Base-by-base conservation (phyloP, 495 filamentous ascomycete genomes). In the Aspergillus leporis region DNA sequence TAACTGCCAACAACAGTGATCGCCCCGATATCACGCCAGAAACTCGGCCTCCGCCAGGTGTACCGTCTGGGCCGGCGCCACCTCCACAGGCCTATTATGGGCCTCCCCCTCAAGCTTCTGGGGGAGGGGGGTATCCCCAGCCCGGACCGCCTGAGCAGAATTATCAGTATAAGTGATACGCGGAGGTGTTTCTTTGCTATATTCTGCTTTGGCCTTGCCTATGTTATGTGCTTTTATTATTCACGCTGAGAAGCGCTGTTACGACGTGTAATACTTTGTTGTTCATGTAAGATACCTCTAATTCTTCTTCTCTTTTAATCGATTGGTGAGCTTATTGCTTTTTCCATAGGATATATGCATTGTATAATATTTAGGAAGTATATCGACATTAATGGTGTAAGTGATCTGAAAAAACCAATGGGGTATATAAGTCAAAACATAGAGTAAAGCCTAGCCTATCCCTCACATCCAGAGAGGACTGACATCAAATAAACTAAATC, bases 1-100 rank as follows among this genome's bases (percentile, higher is more conserved):
- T 47, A 60, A 62, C 59, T 66, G 43, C 62, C 34, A 60, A 30
- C 6, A 30, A 3, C 31, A 78, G 74, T 22, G 74, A 75, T 45
- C 78, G 78, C 7, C 74, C 76, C 31, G 78, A 81, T 58, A 78
- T 81, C 23, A 79, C 72, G 14, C 76, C 76, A 8, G 66, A 74
- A 0, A 79, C 76, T 13, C 55, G 71, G 21, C 75, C 76, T 16
- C 76, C 76, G 0, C 62, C 64, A 21, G 62, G 67, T 13, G 59
- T 66, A 53, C 54, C 66, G 51, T 63, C 60, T 51, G 71, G 70
- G 10, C 71, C 71, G 8, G 62, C 67, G 19, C 72, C 72, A 9
- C 70, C 67, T 5, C 70, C 72, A 12, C 64, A 66, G 49, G 70
- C 64, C 2, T 56, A 62, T 38, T 59, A 53, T 51, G 58, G 55